phyloP scores from a whole-genome alignment of 78 protist species.

The slime mould (Dictyostelium discoideum) region DNA sequence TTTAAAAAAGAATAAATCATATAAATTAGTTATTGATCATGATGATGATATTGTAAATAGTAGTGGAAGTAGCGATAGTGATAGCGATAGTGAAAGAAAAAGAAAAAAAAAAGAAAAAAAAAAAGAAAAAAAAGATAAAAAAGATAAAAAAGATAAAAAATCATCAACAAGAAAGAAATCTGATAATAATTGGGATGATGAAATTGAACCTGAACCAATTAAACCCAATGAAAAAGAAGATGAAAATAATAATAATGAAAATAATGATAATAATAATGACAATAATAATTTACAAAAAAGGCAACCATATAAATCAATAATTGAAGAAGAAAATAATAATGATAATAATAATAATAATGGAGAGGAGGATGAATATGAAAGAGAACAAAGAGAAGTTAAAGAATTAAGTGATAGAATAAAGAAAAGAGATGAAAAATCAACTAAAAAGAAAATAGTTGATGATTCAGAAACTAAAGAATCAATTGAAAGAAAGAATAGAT shows the following conservation, averaged over 20 bases:
- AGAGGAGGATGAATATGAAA: constrained; percentile 74
- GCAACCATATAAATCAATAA: constrained; percentile 14
- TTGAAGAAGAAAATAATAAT: constrained; percentile 1
- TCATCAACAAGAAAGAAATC: constrained; percentile 7
- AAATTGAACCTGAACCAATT: background rate
- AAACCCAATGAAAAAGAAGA: background rate
- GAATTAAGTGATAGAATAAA: constrained; percentile 75
- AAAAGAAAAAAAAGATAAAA: constrained; percentile 2
- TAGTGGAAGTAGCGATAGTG: background rate
- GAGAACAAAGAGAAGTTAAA: constrained; percentile 70
- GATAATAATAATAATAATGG: background rate
- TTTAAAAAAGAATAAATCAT: constrained; percentile 58
- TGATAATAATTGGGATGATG: background rate
- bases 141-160: constrained; percentile 20
- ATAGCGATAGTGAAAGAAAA: constrained; percentile 18
- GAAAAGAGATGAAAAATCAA: constrained; percentile 54
- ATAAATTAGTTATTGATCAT: constrained; percentile 18
- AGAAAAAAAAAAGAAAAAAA: constrained; percentile 22
- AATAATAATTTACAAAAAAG: background rate
- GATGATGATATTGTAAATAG: background rate
- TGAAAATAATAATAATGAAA: background rate
- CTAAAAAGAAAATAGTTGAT: constrained; percentile 58
- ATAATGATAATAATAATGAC: background rate
- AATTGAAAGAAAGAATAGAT: constrained; percentile 1
- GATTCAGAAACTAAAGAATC: constrained; percentile 16